A percentile compares a stretch with the other conserved stretches of the same genome.
phyloP scores from a whole-genome alignment of 495 filamentous ascomycete genomes.

The Hyphodiscus hymeniophilus region DNA sequence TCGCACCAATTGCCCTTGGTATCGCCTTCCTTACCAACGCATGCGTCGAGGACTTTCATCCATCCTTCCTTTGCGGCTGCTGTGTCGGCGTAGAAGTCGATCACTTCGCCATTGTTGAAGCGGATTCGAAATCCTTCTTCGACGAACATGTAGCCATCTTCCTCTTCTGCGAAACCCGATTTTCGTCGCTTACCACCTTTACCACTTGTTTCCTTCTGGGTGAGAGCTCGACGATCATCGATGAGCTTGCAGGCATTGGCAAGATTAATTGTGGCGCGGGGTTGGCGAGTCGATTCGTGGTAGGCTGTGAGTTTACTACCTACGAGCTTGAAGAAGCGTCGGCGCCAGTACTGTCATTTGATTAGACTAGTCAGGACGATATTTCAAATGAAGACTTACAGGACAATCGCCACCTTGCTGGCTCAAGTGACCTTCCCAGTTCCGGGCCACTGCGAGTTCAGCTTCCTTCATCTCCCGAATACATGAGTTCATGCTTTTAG shows the following conservation, averaged over 20 bases:
- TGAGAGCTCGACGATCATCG: slow-evolving; percentile 79
- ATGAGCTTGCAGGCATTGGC: slow-evolving; percentile 91
- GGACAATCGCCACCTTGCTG: slow-evolving; percentile 98
- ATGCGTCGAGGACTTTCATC: slow-evolving; percentile 71
- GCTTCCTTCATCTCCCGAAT: slow-evolving; percentile 88
- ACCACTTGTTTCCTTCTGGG: slow-evolving; percentile 66
- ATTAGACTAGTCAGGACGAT: slow-evolving; percentile 28
- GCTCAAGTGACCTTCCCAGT: slow-evolving; percentile 81
- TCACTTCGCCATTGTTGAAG: slow-evolving; percentile 94
- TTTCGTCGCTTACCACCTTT: slow-evolving; percentile 74
- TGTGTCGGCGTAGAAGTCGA: slow-evolving; percentile 96
- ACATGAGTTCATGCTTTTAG: slow-evolving; percentile 94
- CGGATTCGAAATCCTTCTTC: slow-evolving; percentile 98
- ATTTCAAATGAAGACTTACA: slow-evolving; percentile 51
- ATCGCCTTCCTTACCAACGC: slow-evolving; percentile 34
- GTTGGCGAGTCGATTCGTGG: slow-evolving; percentile 90
- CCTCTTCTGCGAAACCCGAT: slow-evolving; percentile 94
- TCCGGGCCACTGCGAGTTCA: slow-evolving; percentile 60
- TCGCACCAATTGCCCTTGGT: slow-evolving; percentile 68
- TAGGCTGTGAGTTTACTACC: slow-evolving; percentile 90
- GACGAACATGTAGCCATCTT: slow-evolving; percentile 99
- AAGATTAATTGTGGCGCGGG: slow-evolving; percentile 92
- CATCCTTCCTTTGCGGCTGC: slow-evolving; percentile 79
- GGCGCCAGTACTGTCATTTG: slow-evolving; percentile 75
- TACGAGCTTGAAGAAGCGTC: slow-evolving; percentile 91